Evolutionary conservation across 1,284 basidiomycete species (phyloP), one percentile per base, ranked within the genome.

Genomic region (Filobasidium uniguttulatum): DNA sequence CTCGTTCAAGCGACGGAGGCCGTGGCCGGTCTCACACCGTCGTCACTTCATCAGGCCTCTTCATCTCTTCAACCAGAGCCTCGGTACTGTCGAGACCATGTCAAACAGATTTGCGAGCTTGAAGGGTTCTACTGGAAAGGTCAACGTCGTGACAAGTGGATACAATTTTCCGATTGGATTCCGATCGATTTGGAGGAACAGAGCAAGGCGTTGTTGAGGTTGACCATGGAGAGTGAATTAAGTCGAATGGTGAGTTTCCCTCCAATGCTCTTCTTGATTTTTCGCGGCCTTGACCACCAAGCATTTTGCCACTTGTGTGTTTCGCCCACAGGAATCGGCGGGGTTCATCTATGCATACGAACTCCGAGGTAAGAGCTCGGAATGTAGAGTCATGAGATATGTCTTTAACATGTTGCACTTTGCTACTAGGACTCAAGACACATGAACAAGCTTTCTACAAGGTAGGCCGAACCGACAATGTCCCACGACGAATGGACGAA

Each of bases 281-380:
- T 20, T 54, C 38, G 54, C 19, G 15, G n/a, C n/a, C n/a, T n/a
- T n/a, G n/a, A n/a, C n/a, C n/a, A n/a, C n/a, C n/a, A n/a, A n/a
- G n/a, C n/a, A n/a, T n/a, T n/a, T n/a, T n/a, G n/a, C n/a, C n/a
- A n/a, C n/a, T n/a, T n/a, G n/a, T n/a, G n/a, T n/a, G n/a, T n/a
- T n/a, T n/a, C n/a, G 22, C 17, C 2, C 23, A 12, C 48, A 67
- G 63, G 68, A 70, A 34, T 44, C 53, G 9, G 58, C 63, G 1
- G 68, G 68, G 1, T 69, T 62, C 47, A 56, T 70, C 5, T 70
- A 70, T 50, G 65, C 62, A 2, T 70, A 70, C 50, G 68, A 70
- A 48, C 53, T 70, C 29, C 56, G 63, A 53, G 64, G 64, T 63
- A 37, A 46, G 59, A 3, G 1, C 8, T 20, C 3, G 14, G 22